Evolutionary conservation across 106 monocot species (phyloP), one percentile per base, ranked within the genome.

Genomic region (Dendrobium chrysotoxum): DNA sequence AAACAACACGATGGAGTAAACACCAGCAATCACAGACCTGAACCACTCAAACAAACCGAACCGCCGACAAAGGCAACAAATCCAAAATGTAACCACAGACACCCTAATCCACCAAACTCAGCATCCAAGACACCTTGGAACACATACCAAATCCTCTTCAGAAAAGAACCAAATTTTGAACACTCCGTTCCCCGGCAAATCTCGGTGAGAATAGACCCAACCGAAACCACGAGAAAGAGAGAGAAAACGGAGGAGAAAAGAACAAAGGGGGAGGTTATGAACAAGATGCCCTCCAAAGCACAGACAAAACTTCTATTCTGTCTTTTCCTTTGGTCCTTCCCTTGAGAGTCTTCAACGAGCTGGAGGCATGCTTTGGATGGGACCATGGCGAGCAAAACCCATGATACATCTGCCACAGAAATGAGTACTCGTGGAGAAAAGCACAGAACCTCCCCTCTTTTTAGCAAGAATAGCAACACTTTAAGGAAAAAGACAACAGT

Each of bases 231-330:
- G 25, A 64, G 26, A 64, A 23, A n/a, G 64, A 64, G 64, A 64
- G 64, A 64, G 64, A 64, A 26, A 35, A 64, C 5, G 58, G 9
- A 25, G 64, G n/a, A 64, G 64, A 64, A 64, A 64, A 64, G 64
- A 64, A 64, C 64, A 64, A 64, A 64, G 9, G 64, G 25, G 64
- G 25, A 64, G 64, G 64, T 64, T 64, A 25, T 64, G 64, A 64
- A 64, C 25, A 64, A 64, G 64, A 23, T 64, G 64, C 23, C 64
- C 25, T 64, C 64, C 64, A 64, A 64, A 64, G 64, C 64, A 26
- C 64, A 64, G 64, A 64, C 64, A 64, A 26, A 64, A 64, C 64
- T 25, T 64, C 64, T 26, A 64, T 25, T 64, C 23, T 26, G 7
- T 26, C 64, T 26, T 64, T 25, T 64, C 64, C 64, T 64, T 64